Evolutionary conservation across 108 stramenopile species (phyloP), one percentile per base, ranked within the genome.

Genomic region (Skeletonema marinoi): DNA sequence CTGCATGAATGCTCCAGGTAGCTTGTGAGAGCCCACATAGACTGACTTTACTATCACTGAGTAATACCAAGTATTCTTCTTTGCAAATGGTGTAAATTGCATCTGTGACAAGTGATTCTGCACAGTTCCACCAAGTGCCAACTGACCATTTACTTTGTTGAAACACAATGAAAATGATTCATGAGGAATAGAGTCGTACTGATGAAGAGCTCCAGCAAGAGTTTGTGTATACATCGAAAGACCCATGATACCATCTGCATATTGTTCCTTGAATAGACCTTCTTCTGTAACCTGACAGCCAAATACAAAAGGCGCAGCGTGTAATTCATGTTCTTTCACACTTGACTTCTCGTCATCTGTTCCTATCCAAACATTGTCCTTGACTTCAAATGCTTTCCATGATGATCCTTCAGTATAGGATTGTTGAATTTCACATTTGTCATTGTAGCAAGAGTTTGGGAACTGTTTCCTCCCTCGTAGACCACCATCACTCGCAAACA

Each of bases 161-260:
- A 94, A 80, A 61, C 93, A 94, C 5, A 92, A 74, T 36, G 85
- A 84, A 69, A 94, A 94, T 32, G 91, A 81, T 65, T 87, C 58
- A 30, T 74, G 74, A 25, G 78, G 41, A 68, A 94, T 88, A 11
- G 84, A 65, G n/a, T 80, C 77, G 4, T 82, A 71, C 9, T 81
- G 33, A 50, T 71, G 66, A 75, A 85, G 75, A 2, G 72, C 64
- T 9, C 64, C 66, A 6, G 91, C 65, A 29, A 94, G 56, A n/a
- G 88, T 88, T 36, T 70, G 70, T 4, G 81, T 81, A n/a, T 87
- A 77, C 71, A 87, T 83, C 11, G 80, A 84, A 70, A 99, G 66
- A 14, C 98, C 98, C 83, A 99, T 93, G 61, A 99, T 99, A 17
- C 98, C 98, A 82, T 98, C 93, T 21, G 96, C 98, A 68, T 93